These are phyloP conservation scores for Chlorella ohadii DNA, from an alignment of 139 green algal species.

Conservation along the genomic window DNA sequence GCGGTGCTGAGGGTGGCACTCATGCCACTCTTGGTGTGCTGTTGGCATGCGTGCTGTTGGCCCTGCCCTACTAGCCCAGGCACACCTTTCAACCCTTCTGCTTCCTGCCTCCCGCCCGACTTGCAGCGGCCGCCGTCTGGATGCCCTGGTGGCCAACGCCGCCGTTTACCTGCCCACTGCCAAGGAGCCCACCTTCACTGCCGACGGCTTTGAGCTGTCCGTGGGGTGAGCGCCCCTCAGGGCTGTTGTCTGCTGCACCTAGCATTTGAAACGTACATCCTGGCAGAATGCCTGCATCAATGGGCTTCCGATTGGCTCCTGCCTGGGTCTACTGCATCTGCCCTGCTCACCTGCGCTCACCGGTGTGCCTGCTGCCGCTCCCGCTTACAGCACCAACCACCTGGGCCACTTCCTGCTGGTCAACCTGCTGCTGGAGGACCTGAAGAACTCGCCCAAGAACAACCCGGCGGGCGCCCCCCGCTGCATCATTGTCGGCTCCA, in stretches of 20 bases:
- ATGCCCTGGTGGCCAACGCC: constrained; percentile 92
- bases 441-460: constrained; percentile 74
- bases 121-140: constrained; percentile 68
- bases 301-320: no score
- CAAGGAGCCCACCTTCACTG: constrained; percentile 88
- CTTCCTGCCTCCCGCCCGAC: not conserved
- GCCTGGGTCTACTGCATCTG: no score
- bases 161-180: constrained; percentile 92
- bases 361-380: not conserved
- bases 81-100: not conserved
- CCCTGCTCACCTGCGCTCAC: not conserved
- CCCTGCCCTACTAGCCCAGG: no score
- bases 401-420: constrained; percentile 94
- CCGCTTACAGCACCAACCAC: constrained; percentile 79
- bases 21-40: not conserved
- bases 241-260: no score
- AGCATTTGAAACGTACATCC: no score
- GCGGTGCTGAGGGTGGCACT: not conserved
- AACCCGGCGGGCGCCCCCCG: constrained; percentile 50
- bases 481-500: constrained; percentile 93
- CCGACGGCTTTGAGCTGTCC: constrained; percentile 90
- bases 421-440: constrained; percentile 86
- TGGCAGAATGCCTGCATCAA: no score
- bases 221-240: constrained; percentile 48
- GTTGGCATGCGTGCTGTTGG: no score